A percentile compares a stretch with the other conserved stretches of the same genome.
Evolutionary conservation across 768 basidiomycete species (phyloP).

Genomic region (Clathrus columnatus): DNA sequence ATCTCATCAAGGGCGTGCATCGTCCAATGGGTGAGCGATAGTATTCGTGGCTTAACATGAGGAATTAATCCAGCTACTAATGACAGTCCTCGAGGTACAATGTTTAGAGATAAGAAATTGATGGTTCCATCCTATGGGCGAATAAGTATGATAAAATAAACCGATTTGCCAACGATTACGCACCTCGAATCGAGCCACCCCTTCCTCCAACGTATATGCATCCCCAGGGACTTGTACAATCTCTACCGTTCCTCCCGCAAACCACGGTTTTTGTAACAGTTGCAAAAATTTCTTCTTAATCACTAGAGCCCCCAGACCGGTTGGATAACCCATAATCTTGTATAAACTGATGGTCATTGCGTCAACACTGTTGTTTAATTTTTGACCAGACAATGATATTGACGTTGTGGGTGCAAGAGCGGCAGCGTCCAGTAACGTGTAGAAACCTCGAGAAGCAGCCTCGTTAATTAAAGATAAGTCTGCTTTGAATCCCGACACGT

Average conservation of each 20-base stretch:
- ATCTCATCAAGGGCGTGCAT: not conserved
- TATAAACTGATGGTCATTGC: conserved; percentile 14
- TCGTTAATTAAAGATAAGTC: conserved; percentile 53
- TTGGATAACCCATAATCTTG: conserved; percentile 15
- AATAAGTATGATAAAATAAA: not conserved
- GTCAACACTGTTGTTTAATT: conserved; percentile 9
- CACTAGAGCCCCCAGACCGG: conserved; percentile 11
- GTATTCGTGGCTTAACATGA: conserved; percentile 67
- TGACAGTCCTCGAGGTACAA: conserved; percentile 70
- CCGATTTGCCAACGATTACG: conserved; percentile 9
- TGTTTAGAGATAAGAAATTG: conserved; percentile 68
- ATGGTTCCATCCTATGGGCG: conserved; percentile 66
- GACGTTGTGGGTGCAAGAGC: conserved; percentile 66
- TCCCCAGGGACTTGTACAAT: conserved; percentile 79
- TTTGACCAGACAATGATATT: conserved; percentile 47
- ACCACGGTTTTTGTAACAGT: conserved; percentile 55
- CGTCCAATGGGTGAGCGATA: conserved; percentile 47
- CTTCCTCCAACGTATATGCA: conserved; percentile 49
- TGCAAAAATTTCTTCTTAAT: conserved; percentile 46
- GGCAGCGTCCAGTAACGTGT: conserved; percentile 72
- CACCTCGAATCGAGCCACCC: conserved; percentile 69
- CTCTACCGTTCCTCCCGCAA: conserved; percentile 74
- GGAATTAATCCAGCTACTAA: conserved; percentile 73
- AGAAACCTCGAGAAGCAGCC: conserved; percentile 60
- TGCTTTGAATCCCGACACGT: conserved; percentile 69